Evolutionary conservation across 1,139 yeast genomes (phyloP), one percentile per base, ranked within the genome.

Genomic region (Saccharomyces hybrid): DNA sequence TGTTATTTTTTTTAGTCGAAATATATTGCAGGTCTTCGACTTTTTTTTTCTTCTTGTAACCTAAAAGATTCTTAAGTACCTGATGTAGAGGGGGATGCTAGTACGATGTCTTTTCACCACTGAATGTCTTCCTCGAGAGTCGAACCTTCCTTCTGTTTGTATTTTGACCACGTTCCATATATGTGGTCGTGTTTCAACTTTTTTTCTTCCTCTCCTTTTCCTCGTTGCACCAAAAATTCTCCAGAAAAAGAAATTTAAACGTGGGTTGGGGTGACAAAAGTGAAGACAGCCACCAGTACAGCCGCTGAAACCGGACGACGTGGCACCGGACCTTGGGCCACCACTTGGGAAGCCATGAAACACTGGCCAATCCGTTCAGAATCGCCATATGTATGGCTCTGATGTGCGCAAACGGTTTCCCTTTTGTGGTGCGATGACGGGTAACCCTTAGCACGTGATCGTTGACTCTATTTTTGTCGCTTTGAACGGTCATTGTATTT

Each of bases 151-250:
- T 20, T 38, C 13, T 16, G 4, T 38, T 38, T 38, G 44, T 38
- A 38, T 4, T 8, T 2, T 13, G 11, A 38, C 44, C 44, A 38
- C 42, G 44, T 38, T 38, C 44, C 25, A 38, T 38, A 38, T 38
- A 38, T 38, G 44, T 38, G 44, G 44, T 38, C 44, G 44, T 38
- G 44, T 38, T 38, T 38, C 44, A 38, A 38, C 44, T 38, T 38
- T 38, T 34, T 34, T 38, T 38, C 44, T 38, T 38, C 44, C n/a
- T 38, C 44, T 38, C 44, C 44, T 38, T 38, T 38, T 20, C 44
- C 44, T 38, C 44, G 44, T 38, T 16, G 44, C 44, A 38, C 44
- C 44, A 38, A 38, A 38, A 38, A 38, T 38, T 38, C 44, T 38
- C 44, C 25, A 38, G 44, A 38, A 38, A 38, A 38, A 38, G 44